Base-by-base conservation (phyloP, 1,284 basidiomycete genomes). In the Marasmius fiardii region DNA sequence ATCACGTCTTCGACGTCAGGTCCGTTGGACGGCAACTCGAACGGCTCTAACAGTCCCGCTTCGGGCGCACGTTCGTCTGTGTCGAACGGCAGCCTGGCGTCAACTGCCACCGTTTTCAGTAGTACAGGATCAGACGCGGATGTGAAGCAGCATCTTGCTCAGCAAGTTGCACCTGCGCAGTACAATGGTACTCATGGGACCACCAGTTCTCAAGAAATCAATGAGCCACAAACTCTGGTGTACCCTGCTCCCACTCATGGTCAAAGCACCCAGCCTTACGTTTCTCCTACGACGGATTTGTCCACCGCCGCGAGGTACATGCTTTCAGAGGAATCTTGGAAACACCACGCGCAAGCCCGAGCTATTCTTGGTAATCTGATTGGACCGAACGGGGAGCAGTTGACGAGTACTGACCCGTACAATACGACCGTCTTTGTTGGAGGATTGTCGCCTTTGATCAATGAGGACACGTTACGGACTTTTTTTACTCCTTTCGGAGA, bases 401-500 rank as follows among this genome's bases (percentile, higher is more conserved):
- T 92, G 59, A 90, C 90, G 53, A 86, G 88, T 26, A 88, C 88
- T 8, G 93, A 95, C 65, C 92, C 92, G 8, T 92, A 93, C 67
- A 95, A 95, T 64, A 94, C 92, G 14, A 95, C 93, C 4, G 92
- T 95, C 1, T 95, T 95, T 62, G 93, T 95, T 24, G 93, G 93
- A 34, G 93, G 93, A 0, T 67, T 95, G 53, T 91, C 89, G 6
- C 90, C 90, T 21, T 72, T 93, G 59, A 93, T 95, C 49, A 86
- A 87, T 28, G 93, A 95, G 69, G 93, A 94, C 51, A 93, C 92
- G 1, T 71, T 95, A 62, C 78, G 89, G 67, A 92, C 88, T 1
- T 93, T 95, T 71, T 95, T 95, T 69, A 81, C 83, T 23, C 92
- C 92, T 18, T 95, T 95, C 66, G 93, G 93, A 48, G 91, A 93